These are phyloP conservation scores for Meredithiella fracta DNA, from an alignment of 2,329 filamentous ascomycete genomes.

Conservation along the genomic window DNA sequence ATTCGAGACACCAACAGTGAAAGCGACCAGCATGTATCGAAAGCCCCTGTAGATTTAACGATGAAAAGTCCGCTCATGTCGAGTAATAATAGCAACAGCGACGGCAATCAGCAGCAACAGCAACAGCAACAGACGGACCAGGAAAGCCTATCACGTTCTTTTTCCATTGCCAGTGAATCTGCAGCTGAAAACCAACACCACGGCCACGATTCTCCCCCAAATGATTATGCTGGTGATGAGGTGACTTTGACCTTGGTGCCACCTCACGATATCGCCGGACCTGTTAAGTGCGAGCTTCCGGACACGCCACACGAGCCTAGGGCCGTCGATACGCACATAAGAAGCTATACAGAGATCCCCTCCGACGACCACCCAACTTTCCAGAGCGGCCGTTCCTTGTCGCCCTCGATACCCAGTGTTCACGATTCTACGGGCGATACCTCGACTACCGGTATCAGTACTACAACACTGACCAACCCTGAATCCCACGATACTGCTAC, in stretches of 20 bases:
- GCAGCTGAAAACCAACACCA: background rate
- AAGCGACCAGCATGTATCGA: background rate
- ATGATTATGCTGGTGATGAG: background rate
- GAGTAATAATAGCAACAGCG: background rate
- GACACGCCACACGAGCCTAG: background rate
- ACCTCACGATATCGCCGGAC: background rate
- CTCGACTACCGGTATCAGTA: background rate
- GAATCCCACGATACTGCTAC: background rate
- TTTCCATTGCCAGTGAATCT: background rate
- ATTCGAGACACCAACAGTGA: background rate
- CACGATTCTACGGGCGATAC: background rate
- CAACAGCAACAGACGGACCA: background rate
- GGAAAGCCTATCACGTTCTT: background rate
- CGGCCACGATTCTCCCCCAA: background rate
- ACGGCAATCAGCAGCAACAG: background rate
- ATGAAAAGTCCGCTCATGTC: background rate
- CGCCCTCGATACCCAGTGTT: background rate
- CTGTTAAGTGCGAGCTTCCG: background rate
- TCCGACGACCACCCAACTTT: background rate
- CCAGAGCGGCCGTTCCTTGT: background rate
- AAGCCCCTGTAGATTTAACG: background rate
- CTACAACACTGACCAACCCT: background rate
- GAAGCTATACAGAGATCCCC: slow-evolving; percentile 4
- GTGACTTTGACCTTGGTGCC: background rate
- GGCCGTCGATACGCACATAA: background rate